These are phyloP conservation scores for Phialemoniopsis sp. DNA, from an alignment of 2,329 filamentous ascomycete genomes.

Conservation along the genomic window DNA sequence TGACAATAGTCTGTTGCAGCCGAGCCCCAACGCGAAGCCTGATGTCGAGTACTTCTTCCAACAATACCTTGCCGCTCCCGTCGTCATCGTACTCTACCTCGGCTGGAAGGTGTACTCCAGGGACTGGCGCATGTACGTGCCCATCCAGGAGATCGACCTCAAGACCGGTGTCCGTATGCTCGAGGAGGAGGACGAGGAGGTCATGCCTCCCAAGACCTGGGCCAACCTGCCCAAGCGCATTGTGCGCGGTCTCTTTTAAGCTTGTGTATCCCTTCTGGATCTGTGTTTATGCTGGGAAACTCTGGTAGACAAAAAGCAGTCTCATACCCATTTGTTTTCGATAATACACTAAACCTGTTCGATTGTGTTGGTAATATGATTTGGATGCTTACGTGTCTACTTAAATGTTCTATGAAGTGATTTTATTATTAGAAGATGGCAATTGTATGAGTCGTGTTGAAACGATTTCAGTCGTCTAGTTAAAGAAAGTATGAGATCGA, in stretches of 20 bases:
- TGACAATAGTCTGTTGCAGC: conserved; percentile 19
- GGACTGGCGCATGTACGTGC: conserved; percentile 54
- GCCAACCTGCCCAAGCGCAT: conserved; percentile 27
- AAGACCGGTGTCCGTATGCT: conserved; percentile 52
- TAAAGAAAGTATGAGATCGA: too few relatives aligned
- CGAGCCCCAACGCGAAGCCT: conserved; percentile 22
- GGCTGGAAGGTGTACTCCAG: conserved; percentile 58
- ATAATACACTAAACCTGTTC: too few relatives aligned
- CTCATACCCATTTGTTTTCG: too few relatives aligned
- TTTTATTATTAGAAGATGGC: too few relatives aligned
- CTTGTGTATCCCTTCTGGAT: too few relatives aligned
- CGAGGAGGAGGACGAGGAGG: conserved; percentile 39
- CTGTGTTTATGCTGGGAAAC: too few relatives aligned
- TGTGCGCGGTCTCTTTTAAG: conserved; percentile 26
- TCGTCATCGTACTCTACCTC: conserved; percentile 56
- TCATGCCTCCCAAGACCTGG: conserved; percentile 24
- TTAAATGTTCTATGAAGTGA: too few relatives aligned
- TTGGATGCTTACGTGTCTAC: too few relatives aligned
- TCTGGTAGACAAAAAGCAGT: too few relatives aligned
- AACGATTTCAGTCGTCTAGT: too few relatives aligned
- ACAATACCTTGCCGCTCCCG: conserved; percentile 49
- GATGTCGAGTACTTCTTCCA: conserved; percentile 53
- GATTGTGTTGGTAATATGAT: too few relatives aligned
- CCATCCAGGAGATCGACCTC: conserved; percentile 57
- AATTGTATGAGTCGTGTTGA: too few relatives aligned